Base-by-base conservation (phyloP, 768 basidiomycete genomes). In the Termitomyces sp. region DNA sequence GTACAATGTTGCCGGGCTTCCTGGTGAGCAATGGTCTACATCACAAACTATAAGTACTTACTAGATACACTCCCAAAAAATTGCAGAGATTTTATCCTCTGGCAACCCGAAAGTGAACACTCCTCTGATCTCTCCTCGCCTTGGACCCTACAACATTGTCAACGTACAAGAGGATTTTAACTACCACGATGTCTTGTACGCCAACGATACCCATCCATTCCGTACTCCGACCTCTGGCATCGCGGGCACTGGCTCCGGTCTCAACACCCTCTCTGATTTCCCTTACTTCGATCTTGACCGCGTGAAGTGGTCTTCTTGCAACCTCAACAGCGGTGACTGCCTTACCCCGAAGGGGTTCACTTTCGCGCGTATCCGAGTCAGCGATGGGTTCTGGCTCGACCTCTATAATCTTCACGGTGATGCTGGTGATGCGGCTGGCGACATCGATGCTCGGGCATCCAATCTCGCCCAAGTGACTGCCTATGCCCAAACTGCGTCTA, bases 301-400 rank as follows among this genome's bases (percentile, higher is more conserved):
- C 26, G 55, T 64, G 14, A 69, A 64, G 50, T 72, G 73, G 72
- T 57, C 65, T 22, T 58, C 65, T 49, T 74, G 73, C 60, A 60
- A 69, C 58, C 40, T 63, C 33, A 69, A 70, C 58, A 47, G 61
- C n/a, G 69, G 67, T 9, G 73, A 75, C 61, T 76, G 75, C 60
- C 64, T 76, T 18, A 75, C 74, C 12, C 74, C 74, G 0, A 75
- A 75, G 57, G 74, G 75, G 9, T 76, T 76, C 68, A 74, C 71
- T 0, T 74, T 72, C 62, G 68, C 69, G 64, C 72, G 74, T 46
- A 43, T 72, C 2, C 64, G 66, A 42, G 62, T 70, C 39, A 62
- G 68, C 10, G 72, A 72, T 20, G 74, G 74, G 8, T 56, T 68
- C 22, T 75, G 69, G 65, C 44, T 75, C 6, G 74, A 74, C 53